These are phyloP conservation scores for Fabrea salina DNA, from an alignment of 169 alveolate genomes.

Conservation along the genomic window DNA sequence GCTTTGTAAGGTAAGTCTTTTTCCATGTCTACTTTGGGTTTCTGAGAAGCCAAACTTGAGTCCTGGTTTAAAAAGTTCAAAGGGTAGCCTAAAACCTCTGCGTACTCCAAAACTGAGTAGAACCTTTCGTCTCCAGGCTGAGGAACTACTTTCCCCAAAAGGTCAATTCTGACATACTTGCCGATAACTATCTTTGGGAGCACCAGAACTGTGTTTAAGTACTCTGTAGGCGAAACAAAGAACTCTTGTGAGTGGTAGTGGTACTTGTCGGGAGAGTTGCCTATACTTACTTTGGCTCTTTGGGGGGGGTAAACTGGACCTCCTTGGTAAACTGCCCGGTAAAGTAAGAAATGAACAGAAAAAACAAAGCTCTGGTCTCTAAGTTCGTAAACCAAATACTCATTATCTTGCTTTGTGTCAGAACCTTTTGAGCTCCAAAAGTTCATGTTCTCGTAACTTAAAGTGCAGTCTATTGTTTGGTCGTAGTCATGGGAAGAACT, in stretches of 20 bases:
- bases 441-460: not conserved
- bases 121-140: constrained; percentile 22
- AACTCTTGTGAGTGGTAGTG: not conserved
- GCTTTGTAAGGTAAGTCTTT: not conserved
- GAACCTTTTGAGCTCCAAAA: constrained; percentile 24
- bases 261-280: not conserved
- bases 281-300: not conserved
- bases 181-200: constrained; percentile 22
- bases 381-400: constrained; percentile 19
- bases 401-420: not conserved
- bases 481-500: not conserved
- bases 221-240: not conserved
- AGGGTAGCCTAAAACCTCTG: not conserved
- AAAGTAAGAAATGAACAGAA: not conserved
- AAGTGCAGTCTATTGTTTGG: not conserved
- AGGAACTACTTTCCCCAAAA: not conserved
- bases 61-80: not conserved
- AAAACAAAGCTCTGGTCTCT: not conserved
- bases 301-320: constrained; percentile 15
- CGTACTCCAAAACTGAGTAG: not conserved
- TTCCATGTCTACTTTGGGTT: not conserved
- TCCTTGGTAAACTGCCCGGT: constrained; percentile 14
- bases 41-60: not conserved
- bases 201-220: not conserved
- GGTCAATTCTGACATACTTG: not conserved